Base-by-base conservation (phyloP, 2,329 filamentous ascomycete genomes). In the Berkeleyomyces rouxiae region DNA sequence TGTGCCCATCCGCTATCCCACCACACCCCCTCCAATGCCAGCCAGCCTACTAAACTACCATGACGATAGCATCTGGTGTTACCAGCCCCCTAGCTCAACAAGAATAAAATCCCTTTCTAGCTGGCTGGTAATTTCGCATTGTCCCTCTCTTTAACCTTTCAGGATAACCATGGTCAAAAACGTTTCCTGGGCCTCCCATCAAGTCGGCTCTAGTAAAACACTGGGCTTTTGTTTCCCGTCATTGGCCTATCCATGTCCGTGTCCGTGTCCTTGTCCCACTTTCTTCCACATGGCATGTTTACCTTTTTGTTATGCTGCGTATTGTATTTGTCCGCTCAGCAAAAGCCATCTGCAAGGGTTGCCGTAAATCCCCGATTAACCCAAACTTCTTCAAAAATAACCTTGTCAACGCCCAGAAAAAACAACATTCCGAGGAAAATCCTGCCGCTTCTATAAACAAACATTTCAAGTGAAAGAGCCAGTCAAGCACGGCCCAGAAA, bases 391-490 rank as follows among this genome's bases (percentile, higher is more conserved):
- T 55, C 51, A 55, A 55, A 53, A 55, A 55, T 55, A 55, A 39
- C 33, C 51, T 39, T 55, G 23, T 23, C 23, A 23, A 23, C n/a
- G 42, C n/a, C 9, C 5, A 4, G 10, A 44, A 11, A 44, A 13
- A 44, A 9, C 10, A 44, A 11, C 9, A 1, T 44, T 11, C 43
- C 10, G 51, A 39, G 6, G 33, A 55, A 55, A 55, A 55, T 55
- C 51, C 51, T 55, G 33, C 51, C 51, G 51, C 36, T 31, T 55
- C 51, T 55, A 55, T 55, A 55, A 55, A 55, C 51, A 55, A 55
- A 55, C 51, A 39, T 11, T n/a, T n/a, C 51, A 55, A 55, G 51
- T 33, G 51, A 37, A 31, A 55, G 3, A 55, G 51, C 33, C 47
- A 53, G 49, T 31, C 33, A 33, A 13, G 49, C 33, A 13, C 9